Conservation (phyloP, 345 rosid species). For the Eucalyptus curtisii region DNA sequence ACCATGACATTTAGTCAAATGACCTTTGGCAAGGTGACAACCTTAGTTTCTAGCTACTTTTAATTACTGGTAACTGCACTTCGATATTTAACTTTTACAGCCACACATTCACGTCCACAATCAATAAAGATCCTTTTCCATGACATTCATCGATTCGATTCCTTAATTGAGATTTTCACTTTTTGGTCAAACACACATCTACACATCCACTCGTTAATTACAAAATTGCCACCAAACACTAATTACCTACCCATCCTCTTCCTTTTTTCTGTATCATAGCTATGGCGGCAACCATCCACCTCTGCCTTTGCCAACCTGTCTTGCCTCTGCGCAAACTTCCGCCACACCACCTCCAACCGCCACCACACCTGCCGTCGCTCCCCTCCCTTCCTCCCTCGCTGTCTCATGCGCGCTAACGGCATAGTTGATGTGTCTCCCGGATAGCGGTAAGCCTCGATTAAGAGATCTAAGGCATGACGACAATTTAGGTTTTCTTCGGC, state of each 20-base stretch:
- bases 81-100: too few species aligned
- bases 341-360: too few species aligned
- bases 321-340: not conserved
- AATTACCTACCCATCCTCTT: not conserved
- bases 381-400: not conserved
- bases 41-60: not conserved
- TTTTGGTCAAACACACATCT: not conserved
- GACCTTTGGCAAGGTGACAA: not conserved
- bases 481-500: not conserved
- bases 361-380: not conserved
- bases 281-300: not conserved
- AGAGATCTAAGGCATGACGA: not conserved
- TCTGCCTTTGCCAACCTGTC: not conserved
- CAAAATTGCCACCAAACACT: not conserved
- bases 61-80: not conserved
- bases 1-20: not conserved
- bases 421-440: not conserved
- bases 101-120: not conserved
- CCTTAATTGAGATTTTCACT: not conserved
- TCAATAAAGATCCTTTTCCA: not conserved
- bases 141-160: not conserved
- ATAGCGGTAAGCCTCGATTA: not conserved
- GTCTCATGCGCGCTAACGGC: not conserved
- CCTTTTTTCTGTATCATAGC: not conserved
- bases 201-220: not conserved